Conservation (phyloP, 2,329 filamentous ascomycete genomes). For the Sordariomycetes sp. region DNA sequence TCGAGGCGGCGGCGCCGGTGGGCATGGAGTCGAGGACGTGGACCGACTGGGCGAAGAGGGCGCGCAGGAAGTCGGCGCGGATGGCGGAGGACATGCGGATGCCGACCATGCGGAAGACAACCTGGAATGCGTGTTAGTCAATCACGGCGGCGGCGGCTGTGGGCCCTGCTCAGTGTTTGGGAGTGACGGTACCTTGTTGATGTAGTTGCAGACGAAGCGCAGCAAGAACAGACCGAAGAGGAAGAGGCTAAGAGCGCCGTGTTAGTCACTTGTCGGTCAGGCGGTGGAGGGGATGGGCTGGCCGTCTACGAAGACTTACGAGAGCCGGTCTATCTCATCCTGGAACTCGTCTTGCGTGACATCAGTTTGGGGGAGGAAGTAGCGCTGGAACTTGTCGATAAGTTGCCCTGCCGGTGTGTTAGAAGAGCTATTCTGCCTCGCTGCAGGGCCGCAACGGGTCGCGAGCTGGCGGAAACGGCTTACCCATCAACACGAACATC, state of each 20-base stretch:
- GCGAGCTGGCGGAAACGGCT: slow-evolving; percentile 3
- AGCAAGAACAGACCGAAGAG: slow-evolving; percentile 62
- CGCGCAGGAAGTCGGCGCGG: slow-evolving; percentile 52
- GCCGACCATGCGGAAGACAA: slow-evolving; percentile 50
- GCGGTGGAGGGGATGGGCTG: too few species aligned
- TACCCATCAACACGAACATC: slow-evolving; percentile 50
- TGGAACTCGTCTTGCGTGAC: slow-evolving; percentile 26
- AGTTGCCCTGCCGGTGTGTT: slow-evolving; percentile 22
- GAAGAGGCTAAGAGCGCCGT: slow-evolving; percentile 38
- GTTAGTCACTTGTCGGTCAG: background rate
- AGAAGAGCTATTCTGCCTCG: background rate
- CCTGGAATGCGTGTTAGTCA: slow-evolving; percentile 19
- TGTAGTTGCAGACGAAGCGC: slow-evolving; percentile 52
- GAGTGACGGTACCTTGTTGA: slow-evolving; percentile 34
- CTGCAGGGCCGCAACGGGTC: background rate
- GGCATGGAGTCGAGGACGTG: slow-evolving; percentile 58
- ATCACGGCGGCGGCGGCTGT: background rate
- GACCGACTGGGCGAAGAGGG: slow-evolving; percentile 54
- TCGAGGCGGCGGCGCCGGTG: slow-evolving; percentile 48
- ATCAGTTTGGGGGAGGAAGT: slow-evolving; percentile 18
- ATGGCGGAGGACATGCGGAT: slow-evolving; percentile 51
- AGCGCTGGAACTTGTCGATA: slow-evolving; percentile 36
- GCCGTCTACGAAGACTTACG: slow-evolving; percentile 1
- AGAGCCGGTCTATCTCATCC: slow-evolving; percentile 7
- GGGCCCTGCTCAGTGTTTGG: background rate